Evolutionary conservation across 2,329 filamentous ascomycete genomes (phyloP), one percentile per base, ranked within the genome.

Genomic region (Botrytis hyacinthi): DNA sequence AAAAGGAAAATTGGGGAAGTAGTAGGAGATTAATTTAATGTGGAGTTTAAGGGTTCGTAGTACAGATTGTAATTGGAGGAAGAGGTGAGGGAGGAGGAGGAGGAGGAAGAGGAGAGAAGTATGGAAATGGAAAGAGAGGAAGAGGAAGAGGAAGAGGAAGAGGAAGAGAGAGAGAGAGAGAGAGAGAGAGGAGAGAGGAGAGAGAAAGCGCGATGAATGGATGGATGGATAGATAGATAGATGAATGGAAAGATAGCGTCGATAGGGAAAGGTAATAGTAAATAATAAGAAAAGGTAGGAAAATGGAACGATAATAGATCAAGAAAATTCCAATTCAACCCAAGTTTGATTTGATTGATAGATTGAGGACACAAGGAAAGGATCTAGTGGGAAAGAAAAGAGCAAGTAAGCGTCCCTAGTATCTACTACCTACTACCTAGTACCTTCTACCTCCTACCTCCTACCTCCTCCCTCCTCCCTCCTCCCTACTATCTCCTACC

Each of bases 21-120:
- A 7, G 65, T n/a, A 67, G 65, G 46, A 48, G 46, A 54, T 65
- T 65, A 35, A 46, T 35, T 48, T 65, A 48, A 65, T 35, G 62
- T 65, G 62, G 62, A 65, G 62, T 65, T 46, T 29, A 7, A 18
- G 40, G 60, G 35, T 26, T 26, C 16, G 60, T 62, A 42, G 60
- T 42, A 29, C n/a, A 18, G 51, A 3, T 29, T 29, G 48, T n/a
- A n/a, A n/a, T 62, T 54, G 51, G 51, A 54, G 51, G n/a, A 29
- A 29, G 40, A 22, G 44, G 40, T 35, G 42, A 20, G 2, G 32
- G n/a, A 18, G 32, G 67, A 44, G 37, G 67, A 18, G 18, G 60
- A 14, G 26, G 67, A 16, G n/a, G 60, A 14, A 16, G 51, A 26
- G 54, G 37, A 10, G 35, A 29, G 54, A 59, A 10, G 51, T 26